Percentiles rank a stretch among this genome's conserved stretches.
phyloP scores from a whole-genome alignment of 164 flowering plant genomes.

The Dillenia suffruticosa region DNA sequence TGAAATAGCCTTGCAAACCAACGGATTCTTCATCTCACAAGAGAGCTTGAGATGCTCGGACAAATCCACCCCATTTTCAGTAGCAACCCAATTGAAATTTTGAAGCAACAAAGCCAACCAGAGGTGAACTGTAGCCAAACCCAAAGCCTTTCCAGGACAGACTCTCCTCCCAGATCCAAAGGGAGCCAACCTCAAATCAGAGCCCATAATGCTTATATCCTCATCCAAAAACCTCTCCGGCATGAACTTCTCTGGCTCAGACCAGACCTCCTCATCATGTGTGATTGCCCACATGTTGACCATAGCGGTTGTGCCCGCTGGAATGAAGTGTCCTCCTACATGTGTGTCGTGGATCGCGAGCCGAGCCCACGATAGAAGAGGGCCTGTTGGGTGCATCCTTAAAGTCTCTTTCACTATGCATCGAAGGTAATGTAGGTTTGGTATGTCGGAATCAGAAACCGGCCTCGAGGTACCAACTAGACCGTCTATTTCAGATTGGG shows the following conservation, averaged over 20 bases:
- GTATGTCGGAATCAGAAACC: constrained; percentile 23
- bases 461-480: constrained; percentile 3
- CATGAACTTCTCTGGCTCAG: constrained; percentile 18
- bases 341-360: constrained; percentile 30
- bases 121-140: constrained; percentile 26
- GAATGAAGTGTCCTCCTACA: constrained; percentile 25
- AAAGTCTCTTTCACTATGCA: constrained; percentile 29
- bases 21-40: constrained; percentile 30
- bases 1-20: constrained; percentile 25
- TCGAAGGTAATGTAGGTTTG: constrained; percentile 26
- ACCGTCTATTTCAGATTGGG: constrained; percentile 23
- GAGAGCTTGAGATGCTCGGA: constrained; percentile 30
- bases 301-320: constrained; percentile 45
- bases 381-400: constrained; percentile 34
- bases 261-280: constrained; percentile 25
- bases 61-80: constrained; percentile 27
- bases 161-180: constrained; percentile 41
- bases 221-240: constrained; percentile 25
- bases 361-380: constrained; percentile 35
- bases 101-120: constrained; percentile 42
- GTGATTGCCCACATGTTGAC: constrained; percentile 55
- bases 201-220: constrained; percentile 25
- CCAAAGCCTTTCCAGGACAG: constrained; percentile 40
- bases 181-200: constrained; percentile 40
- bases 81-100: constrained; percentile 23